Evolutionary conservation across 2,329 filamentous ascomycete species (phyloP).

Genomic region (Fusarium buxicola): DNA sequence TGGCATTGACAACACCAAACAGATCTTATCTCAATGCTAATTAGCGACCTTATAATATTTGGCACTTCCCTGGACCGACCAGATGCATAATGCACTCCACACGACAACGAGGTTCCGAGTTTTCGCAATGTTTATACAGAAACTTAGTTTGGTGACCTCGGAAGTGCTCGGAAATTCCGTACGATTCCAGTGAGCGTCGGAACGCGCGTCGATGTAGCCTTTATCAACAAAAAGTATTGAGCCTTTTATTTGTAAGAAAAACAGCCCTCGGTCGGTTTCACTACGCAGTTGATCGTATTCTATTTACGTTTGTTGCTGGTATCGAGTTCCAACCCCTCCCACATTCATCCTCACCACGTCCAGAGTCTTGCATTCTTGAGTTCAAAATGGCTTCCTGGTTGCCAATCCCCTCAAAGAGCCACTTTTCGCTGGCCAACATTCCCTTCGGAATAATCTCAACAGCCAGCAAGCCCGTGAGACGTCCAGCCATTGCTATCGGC

Average conservation of each 20-base stretch:
- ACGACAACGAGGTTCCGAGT: slow-evolving; percentile 10
- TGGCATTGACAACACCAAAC: neutral
- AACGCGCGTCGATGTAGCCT: neutral
- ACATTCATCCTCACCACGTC: neutral
- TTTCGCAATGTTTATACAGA: neutral
- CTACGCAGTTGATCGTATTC: too few relatives aligned
- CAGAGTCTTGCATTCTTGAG: too few relatives aligned
- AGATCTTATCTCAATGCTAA: neutral
- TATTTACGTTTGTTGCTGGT: neutral
- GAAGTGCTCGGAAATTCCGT: slow-evolving; percentile 7
- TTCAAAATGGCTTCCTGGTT: slow-evolving; percentile 29
- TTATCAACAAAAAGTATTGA: neutral
- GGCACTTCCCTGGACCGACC: neutral
- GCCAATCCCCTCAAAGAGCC: slow-evolving; percentile 45
- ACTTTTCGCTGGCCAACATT: slow-evolving; percentile 74
- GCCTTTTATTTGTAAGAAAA: neutral
- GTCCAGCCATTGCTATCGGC: slow-evolving; percentile 78
- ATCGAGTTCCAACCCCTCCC: rapidly evolving
- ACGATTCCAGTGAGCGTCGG: neutral
- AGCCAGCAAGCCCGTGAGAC: slow-evolving; percentile 62
- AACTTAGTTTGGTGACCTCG: neutral
- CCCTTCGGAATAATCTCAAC: slow-evolving; percentile 86
- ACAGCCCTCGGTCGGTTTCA: neutral
- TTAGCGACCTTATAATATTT: neutral
- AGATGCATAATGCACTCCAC: neutral